Conservation (phyloP, 2,329 filamentous ascomycete genomes). For the Aureobasidium sp. region DNA sequence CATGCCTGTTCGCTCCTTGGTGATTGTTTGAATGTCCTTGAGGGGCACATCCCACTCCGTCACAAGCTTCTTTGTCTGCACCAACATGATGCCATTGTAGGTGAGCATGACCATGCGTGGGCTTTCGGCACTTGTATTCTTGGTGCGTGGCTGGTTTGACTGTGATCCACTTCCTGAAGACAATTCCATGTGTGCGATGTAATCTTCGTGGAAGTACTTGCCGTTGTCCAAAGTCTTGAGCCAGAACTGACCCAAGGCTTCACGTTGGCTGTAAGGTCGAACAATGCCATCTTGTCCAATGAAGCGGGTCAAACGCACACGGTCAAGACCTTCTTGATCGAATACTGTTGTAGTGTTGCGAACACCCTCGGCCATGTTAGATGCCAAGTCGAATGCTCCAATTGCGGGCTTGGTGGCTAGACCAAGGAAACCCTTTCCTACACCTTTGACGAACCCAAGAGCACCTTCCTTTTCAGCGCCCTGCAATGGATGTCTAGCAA, state of each 20-base stretch:
- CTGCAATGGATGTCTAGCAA: slow-evolving; percentile 88
- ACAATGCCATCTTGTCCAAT: slow-evolving; percentile 90
- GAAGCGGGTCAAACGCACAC: slow-evolving; percentile 87
- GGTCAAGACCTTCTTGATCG: slow-evolving; percentile 87
- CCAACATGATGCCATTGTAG: slow-evolving; percentile 71
- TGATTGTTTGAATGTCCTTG: slow-evolving; percentile 94
- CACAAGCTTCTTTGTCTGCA: slow-evolving; percentile 74
- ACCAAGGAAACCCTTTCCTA: slow-evolving; percentile 89
- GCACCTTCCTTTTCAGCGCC: slow-evolving; percentile 94
- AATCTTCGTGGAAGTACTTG: slow-evolving; percentile 94
- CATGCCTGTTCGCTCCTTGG: slow-evolving; percentile 91
- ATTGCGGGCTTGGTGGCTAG: slow-evolving; percentile 97
- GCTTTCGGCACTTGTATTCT: slow-evolving; percentile 23
- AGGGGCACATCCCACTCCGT: slow-evolving; percentile 95
- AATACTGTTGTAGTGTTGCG: slow-evolving; percentile 99
- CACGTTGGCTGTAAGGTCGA: slow-evolving; percentile 85
- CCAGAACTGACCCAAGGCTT: slow-evolving; percentile 96
- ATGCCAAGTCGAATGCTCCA: slow-evolving; percentile 92
- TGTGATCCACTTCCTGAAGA: slow-evolving; percentile 47
- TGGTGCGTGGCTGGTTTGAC: slow-evolving; percentile 16
- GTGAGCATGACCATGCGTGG: slow-evolving; percentile 62
- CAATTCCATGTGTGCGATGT: slow-evolving; percentile 92
- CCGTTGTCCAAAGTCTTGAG: slow-evolving; percentile 97
- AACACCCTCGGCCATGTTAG: slow-evolving; percentile 93
- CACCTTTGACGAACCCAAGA: slow-evolving; percentile 91